Conservation (phyloP, 1,284 basidiomycete species). For the Pholiota adiposa region DNA sequence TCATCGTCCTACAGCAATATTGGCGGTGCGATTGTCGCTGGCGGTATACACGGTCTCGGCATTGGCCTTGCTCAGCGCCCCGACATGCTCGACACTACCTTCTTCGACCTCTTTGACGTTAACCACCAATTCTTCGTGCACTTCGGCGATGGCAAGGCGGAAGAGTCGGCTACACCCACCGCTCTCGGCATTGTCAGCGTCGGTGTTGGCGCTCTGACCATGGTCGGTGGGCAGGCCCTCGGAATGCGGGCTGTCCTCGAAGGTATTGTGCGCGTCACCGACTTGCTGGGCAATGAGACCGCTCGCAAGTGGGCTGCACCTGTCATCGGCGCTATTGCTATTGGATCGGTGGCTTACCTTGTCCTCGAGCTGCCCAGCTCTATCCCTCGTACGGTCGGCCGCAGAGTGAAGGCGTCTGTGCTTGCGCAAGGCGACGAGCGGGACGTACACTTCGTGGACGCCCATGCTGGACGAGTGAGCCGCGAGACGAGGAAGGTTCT, state of each 20-base stretch:
- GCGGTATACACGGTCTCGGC: constrained; percentile 73
- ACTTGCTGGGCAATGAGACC: constrained; percentile 84
- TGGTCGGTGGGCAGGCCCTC: constrained; percentile 65
- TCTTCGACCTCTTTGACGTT: constrained; percentile 89
- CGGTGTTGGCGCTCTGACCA: constrained; percentile 85
- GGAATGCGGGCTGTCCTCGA: constrained; percentile 83
- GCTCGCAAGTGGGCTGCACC: constrained; percentile 90
- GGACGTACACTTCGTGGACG: constrained; percentile 61
- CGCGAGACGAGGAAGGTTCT: constrained; percentile 95
- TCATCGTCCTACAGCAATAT: constrained; percentile 36
- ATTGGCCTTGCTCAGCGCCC: constrained; percentile 73
- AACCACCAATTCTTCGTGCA: constrained; percentile 78
- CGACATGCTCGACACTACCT: constrained; percentile 74
- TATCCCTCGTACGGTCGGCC: constrained; percentile 91
- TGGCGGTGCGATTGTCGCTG: constrained; percentile 67
- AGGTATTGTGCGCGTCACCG: constrained; percentile 71
- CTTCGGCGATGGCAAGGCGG: constrained; percentile 56
- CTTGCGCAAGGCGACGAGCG: constrained; percentile 40
- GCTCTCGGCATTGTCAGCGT: constrained; percentile 78
- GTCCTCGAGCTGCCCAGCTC: constrained; percentile 89
- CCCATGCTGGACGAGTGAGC: constrained; percentile 74
- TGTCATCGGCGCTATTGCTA: constrained; percentile 74
- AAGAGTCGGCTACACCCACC: constrained; percentile 61
- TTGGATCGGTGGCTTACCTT: constrained; percentile 84
- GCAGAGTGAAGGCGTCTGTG: constrained; percentile 71